Percentiles rank a stretch among this genome's conserved stretches.
These are phyloP conservation scores for Jacaranda copaia DNA, from an alignment of 257 asterid species.

Conservation along the genomic window DNA sequence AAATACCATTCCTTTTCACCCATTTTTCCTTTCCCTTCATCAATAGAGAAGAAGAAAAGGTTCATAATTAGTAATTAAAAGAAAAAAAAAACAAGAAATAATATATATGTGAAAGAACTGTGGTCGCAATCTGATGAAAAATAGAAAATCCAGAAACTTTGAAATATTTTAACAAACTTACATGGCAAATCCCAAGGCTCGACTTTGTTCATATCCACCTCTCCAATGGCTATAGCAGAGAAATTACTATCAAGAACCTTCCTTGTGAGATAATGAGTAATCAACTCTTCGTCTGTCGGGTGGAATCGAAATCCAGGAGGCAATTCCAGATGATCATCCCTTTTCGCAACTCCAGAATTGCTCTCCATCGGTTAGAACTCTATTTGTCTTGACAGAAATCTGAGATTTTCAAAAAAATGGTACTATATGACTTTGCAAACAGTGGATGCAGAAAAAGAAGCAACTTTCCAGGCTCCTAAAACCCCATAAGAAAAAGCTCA, in stretches of 20 bases:
- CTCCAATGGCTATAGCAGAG: conserved; percentile 67
- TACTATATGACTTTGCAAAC: not conserved
- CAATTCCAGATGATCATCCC: conserved; percentile 53
- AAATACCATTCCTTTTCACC: conserved; percentile 89
- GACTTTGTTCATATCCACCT: conserved; percentile 79
- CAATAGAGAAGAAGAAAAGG: not conserved
- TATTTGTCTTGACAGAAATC: not conserved
- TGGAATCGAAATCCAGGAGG: conserved; percentile 89
- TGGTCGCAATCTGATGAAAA: not conserved
- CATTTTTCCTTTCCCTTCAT: conserved; percentile 69
- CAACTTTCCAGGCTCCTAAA: not conserved
- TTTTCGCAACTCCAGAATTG: conserved; percentile 35
- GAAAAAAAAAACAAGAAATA: not conserved
- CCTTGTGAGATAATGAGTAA: conserved; percentile 68
- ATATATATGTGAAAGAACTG: not conserved
- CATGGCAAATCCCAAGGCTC: conserved; percentile 91
- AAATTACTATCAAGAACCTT: conserved; percentile 59
- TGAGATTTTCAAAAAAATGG: not conserved
- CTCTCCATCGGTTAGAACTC: conserved; percentile 45
- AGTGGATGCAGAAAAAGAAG: not conserved
- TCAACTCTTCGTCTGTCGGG: conserved; percentile 82
- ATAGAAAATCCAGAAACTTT: not conserved
- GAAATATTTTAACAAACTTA: conserved; percentile 34
- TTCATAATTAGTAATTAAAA: not conserved
- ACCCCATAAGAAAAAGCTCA: not conserved